Percentiles rank a stretch among this genome's conserved stretches.
Conservation (phyloP, 495 filamentous ascomycete genomes). For the Sporormia fimetaria region DNA sequence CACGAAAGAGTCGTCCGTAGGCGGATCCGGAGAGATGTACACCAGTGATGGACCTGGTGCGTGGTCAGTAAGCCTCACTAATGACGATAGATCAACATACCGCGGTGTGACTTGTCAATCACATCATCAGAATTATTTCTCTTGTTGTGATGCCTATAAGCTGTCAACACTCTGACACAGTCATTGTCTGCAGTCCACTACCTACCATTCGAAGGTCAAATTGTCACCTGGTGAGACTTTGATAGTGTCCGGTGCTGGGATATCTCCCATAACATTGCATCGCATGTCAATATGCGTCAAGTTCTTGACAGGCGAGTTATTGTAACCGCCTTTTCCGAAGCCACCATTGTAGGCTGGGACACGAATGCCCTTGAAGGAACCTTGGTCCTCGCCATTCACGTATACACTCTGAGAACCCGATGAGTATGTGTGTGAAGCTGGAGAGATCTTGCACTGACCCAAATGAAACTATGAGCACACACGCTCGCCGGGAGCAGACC, state of each 20-base stretch:
- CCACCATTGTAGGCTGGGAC: slow-evolving; percentile 34
- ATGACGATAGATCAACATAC: not conserved
- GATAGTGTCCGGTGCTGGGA: slow-evolving; percentile 16
- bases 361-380: slow-evolving; percentile 26
- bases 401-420: slow-evolving; percentile 10
- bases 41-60: slow-evolving; percentile 7
- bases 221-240: slow-evolving; percentile 19
- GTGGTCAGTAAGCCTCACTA: not conserved
- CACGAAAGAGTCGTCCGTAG: slow-evolving; percentile 19
- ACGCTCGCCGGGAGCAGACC: slow-evolving; percentile 1
- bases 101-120: slow-evolving; percentile 14
- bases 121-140: slow-evolving; percentile 15
- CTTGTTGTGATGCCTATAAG: slow-evolving; percentile 16
- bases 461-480: slow-evolving; percentile 13
- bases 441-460: slow-evolving; percentile 9
- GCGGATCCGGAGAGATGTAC: slow-evolving; percentile 25
- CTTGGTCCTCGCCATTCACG: slow-evolving; percentile 23
- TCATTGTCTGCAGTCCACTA: no score
- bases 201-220: slow-evolving; percentile 23
- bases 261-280: slow-evolving; percentile 20
- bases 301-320: slow-evolving; percentile 28
- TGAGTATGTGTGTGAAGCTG: not conserved
- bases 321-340: slow-evolving; percentile 28
- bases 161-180: not conserved
- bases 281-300: slow-evolving; percentile 20